These are phyloP conservation scores for Schwanniomyces occidentalis DNA, from an alignment of 805 yeast genomes.

Conservation along the genomic window DNA sequence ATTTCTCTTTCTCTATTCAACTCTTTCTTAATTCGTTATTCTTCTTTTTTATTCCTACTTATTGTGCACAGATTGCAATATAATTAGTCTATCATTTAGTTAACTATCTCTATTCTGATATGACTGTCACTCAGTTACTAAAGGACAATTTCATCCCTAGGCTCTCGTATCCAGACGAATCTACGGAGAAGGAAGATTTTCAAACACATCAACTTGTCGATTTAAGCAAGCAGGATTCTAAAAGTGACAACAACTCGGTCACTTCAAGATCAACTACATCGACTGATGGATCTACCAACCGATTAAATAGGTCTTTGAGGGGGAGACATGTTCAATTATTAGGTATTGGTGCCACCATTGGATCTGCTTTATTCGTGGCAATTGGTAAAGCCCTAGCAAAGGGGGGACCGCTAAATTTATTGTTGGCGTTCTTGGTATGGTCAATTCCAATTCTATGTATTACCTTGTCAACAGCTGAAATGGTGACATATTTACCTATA, in stretches of 20 bases:
- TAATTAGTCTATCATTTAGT: too few species aligned
- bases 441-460: constrained; percentile 66
- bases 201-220: not conserved
- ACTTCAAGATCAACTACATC: constrained; percentile 15
- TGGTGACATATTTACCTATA: constrained; percentile 75
- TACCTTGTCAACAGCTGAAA: constrained; percentile 74
- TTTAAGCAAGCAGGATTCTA: not conserved
- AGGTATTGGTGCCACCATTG: constrained; percentile 81
- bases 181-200: too few species aligned
- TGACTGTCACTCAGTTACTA: constrained; percentile 10
- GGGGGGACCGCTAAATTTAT: constrained; percentile 70
- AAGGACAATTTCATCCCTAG: constrained; percentile 15
- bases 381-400: constrained; percentile 62
- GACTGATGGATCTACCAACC: constrained; percentile 12
- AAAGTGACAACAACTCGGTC: constrained; percentile 13
- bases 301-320: constrained; percentile 46
- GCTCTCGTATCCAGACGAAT: too few species aligned
- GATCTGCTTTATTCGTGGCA: constrained; percentile 76
- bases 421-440: constrained; percentile 69
- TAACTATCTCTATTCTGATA: too few species aligned
- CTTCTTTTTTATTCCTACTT: too few species aligned
- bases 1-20: too few species aligned
- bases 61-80: too few species aligned
- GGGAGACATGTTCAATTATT: constrained; percentile 77
- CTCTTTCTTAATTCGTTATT: too few species aligned